Evolutionary conservation across 257 asterid species (phyloP).

Genomic region (Salvia hispanica): DNA sequence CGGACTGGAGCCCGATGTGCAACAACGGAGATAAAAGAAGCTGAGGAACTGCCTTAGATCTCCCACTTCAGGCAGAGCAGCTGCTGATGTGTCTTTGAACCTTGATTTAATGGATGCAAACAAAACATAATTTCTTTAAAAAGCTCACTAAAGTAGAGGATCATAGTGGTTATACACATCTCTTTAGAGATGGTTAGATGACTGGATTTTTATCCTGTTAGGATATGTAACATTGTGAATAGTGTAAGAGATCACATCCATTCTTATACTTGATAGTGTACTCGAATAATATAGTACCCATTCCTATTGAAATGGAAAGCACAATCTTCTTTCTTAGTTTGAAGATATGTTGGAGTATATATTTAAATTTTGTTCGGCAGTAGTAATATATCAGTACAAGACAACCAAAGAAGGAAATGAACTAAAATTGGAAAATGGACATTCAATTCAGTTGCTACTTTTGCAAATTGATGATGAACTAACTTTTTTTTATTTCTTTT

Average conservation of each 20-base stretch:
- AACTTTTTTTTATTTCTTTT: too few relatives aligned
- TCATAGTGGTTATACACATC: background rate
- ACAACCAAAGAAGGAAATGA: too few relatives aligned
- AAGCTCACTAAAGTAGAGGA: constrained; percentile 6
- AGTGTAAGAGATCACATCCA: constrained; percentile 9
- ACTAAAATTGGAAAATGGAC: too few relatives aligned
- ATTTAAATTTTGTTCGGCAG: too few relatives aligned
- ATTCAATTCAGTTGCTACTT: too few relatives aligned
- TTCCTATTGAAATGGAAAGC: too few relatives aligned
- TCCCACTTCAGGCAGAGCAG: background rate
- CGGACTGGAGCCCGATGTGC: constrained; percentile 21
- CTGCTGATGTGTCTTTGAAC: background rate
- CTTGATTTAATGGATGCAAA: constrained; percentile 23
- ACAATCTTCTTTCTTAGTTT: background rate
- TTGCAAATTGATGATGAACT: too few relatives aligned
- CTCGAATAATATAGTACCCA: background rate
- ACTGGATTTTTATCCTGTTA: background rate
- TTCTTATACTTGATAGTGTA: background rate
- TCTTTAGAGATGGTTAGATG: constrained; percentile 5
- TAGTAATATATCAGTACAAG: too few relatives aligned
- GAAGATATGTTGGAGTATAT: too few relatives aligned
- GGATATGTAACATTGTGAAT: constrained; percentile 27
- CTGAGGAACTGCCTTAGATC: background rate
- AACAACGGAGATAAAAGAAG: background rate
- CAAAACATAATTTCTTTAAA: background rate